Conservation (phyloP, 139 green algal genomes). For the Chlamydomonas asymmetrica region DNA sequence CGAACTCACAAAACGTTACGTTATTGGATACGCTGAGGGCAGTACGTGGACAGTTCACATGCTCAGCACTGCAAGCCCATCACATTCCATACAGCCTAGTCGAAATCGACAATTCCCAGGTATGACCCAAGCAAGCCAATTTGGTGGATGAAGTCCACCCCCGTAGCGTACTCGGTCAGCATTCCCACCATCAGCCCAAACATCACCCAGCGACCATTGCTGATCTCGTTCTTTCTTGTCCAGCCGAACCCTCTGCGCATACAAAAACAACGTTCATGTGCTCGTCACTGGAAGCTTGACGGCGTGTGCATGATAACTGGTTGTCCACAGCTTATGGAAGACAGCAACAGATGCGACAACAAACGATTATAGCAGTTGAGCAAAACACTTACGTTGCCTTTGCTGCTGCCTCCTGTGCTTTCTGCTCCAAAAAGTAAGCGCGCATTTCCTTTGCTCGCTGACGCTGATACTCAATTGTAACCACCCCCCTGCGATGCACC, state of each 20-base stretch:
- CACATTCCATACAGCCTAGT: constrained; percentile 30
- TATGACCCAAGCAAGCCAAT: constrained; percentile 81
- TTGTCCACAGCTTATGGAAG: background rate
- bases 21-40: too few relatives aligned
- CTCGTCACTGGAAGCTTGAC: background rate
- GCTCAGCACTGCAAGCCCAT: too few relatives aligned
- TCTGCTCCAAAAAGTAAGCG: constrained; percentile 83
- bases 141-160: constrained; percentile 91
- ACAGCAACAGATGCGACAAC: background rate
- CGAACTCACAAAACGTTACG: too few relatives aligned
- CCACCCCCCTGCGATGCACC: constrained; percentile 4
- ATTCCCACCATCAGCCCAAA: constrained; percentile 91
- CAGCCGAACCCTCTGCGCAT: constrained; percentile 85
- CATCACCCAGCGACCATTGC: constrained; percentile 97
- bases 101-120: constrained; percentile 79
- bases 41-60: too few relatives aligned
- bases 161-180: constrained; percentile 96
- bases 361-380: background rate
- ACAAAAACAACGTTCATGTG: background rate
- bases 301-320: background rate
- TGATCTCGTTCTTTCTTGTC: constrained; percentile 90
- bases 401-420: constrained; percentile 30
- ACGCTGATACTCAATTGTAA: constrained; percentile 90
- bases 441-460: constrained; percentile 89
- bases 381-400: constrained; percentile 47